phyloP scores from a whole-genome alignment of 768 basidiomycete genomes.

The Rhizopogon roseolus region DNA sequence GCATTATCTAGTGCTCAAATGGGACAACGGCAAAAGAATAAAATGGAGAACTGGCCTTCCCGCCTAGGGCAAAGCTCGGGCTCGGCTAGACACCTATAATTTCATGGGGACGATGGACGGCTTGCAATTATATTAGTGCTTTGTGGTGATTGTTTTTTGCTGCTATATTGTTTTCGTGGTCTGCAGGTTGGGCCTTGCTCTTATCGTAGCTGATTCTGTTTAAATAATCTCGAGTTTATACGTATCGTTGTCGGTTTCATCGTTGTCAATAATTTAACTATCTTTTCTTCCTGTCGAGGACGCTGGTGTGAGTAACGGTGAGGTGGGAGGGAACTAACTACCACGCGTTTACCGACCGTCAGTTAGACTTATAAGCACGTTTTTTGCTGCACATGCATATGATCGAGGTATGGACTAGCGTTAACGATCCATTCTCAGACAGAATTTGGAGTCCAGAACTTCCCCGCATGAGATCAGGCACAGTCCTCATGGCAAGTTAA shows the following conservation, averaged over 20 bases:
- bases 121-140: neutral
- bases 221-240: neutral
- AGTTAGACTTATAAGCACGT: neutral
- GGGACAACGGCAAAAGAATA: slow-evolving; percentile 25
- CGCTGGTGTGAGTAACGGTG: neutral
- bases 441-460: neutral
- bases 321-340: neutral
- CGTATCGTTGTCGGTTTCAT: neutral
- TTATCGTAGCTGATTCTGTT: neutral
- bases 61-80: slow-evolving; percentile 25
- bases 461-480: no score
- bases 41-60: slow-evolving; percentile 28
- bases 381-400: neutral
- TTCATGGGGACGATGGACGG: neutral
- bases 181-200: neutral
- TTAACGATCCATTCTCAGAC: neutral
- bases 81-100: slow-evolving; percentile 26
- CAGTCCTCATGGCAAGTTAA: no score
- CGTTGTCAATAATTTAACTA: no score
- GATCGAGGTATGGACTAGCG: neutral
- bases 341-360: neutral
- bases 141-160: neutral
- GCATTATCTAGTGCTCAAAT: slow-evolving; percentile 23
- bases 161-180: neutral
- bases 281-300: no score